Conservation (phyloP, 2,329 filamentous ascomycete genomes). For the Colletotrichum abscissum region DNA sequence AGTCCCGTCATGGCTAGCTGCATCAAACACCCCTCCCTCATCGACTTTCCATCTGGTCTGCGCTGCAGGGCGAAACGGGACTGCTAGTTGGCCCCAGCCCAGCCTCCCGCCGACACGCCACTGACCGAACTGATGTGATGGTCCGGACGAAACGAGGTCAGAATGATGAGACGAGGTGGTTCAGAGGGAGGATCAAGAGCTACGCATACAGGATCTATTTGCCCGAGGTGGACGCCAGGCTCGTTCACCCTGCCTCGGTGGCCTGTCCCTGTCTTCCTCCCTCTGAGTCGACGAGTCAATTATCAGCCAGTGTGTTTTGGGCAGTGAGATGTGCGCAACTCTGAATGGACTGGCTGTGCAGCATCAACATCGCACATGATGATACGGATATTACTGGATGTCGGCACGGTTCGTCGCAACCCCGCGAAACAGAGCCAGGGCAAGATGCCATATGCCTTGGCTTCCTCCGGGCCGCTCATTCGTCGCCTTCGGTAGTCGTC, state of each 20-base stretch:
- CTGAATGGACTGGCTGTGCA: slow-evolving; percentile 6
- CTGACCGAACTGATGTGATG: slow-evolving; percentile 1
- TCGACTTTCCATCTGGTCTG: slow-evolving; percentile 8
- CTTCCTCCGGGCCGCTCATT: slow-evolving; percentile 17
- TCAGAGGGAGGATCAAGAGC: slow-evolving; percentile 15
- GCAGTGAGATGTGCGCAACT: slow-evolving; percentile 9
- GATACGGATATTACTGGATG: slow-evolving; percentile 8
- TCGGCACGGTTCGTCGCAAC: slow-evolving; percentile 21
- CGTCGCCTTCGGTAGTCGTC: slow-evolving; percentile 11
- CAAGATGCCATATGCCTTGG: slow-evolving; percentile 25
- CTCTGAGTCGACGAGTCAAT: neutral
- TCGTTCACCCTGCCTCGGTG: slow-evolving; percentile 1
- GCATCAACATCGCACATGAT: neutral
- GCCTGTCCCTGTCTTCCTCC: slow-evolving; percentile 12
- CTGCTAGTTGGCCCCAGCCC: slow-evolving; percentile 5
- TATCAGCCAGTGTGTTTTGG: slow-evolving; percentile 1
- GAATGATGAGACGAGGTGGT: slow-evolving; percentile 26
- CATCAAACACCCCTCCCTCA: slow-evolving; percentile 9
- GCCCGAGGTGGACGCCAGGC: slow-evolving; percentile 9
- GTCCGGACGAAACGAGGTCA: slow-evolving; percentile 19
- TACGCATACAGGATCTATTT: neutral
- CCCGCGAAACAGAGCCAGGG: slow-evolving; percentile 26
- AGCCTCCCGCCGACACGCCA: slow-evolving; percentile 19
- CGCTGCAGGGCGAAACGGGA: slow-evolving; percentile 27
- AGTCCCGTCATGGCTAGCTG: slow-evolving; percentile 19